phyloP scores from a whole-genome alignment of 78 protist genomes.

The Planoprotostelium fungivorum region DNA sequence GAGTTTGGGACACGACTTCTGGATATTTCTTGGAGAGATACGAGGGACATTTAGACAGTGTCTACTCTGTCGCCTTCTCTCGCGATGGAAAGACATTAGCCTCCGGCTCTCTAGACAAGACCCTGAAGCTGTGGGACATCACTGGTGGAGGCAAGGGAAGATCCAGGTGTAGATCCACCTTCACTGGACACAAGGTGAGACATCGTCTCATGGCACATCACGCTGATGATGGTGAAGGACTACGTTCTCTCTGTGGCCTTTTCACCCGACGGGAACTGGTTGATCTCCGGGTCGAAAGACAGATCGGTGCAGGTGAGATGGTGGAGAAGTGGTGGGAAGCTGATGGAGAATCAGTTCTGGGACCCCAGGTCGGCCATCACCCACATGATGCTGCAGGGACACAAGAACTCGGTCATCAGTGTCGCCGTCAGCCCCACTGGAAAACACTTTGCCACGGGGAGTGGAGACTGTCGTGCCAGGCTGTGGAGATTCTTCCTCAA shows the following conservation, averaged over 20 bases:
- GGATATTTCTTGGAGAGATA: slow-evolving; percentile 71
- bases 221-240: slow-evolving; percentile 13
- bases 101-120: slow-evolving; percentile 77
- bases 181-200: slow-evolving; percentile 64
- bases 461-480: slow-evolving; percentile 72
- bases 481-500: slow-evolving; percentile 49
- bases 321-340: too few species aligned
- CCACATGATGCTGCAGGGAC: slow-evolving; percentile 72
- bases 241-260: slow-evolving; percentile 82
- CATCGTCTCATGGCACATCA: neutral
- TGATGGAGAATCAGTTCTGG: slow-evolving; percentile 62
- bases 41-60: slow-evolving; percentile 85
- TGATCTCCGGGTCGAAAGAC: slow-evolving; percentile 84
- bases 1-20: slow-evolving; percentile 80
- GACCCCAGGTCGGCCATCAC: slow-evolving; percentile 53
- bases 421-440: slow-evolving; percentile 69
- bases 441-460: slow-evolving; percentile 74
- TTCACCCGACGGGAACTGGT: slow-evolving; percentile 74
- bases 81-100: slow-evolving; percentile 81
- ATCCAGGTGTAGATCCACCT: slow-evolving; percentile 64
- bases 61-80: slow-evolving; percentile 80
- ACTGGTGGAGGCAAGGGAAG: slow-evolving; percentile 28
- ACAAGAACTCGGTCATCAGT: slow-evolving; percentile 76
- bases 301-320: slow-evolving; percentile 57
- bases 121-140: slow-evolving; percentile 81